Conservation (phyloP, 306 rosid species). For the Hippophae tibetana region DNA sequence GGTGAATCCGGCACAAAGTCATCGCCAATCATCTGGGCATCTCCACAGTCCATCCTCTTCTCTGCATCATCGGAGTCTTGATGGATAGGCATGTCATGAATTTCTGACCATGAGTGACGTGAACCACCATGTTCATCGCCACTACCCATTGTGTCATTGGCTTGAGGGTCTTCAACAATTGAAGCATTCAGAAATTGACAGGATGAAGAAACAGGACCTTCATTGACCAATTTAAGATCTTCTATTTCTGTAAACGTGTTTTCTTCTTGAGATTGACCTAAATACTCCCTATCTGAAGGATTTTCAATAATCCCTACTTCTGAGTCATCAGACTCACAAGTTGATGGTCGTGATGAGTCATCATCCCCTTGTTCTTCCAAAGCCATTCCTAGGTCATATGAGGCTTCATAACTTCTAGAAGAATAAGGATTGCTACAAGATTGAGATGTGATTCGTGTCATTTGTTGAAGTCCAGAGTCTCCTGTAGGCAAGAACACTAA, state of each 20-base stretch:
- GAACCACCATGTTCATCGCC: slow-evolving; percentile 18
- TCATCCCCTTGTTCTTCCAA: slow-evolving; percentile 17
- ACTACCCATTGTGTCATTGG: slow-evolving; percentile 13
- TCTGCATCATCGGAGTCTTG: slow-evolving; percentile 8
- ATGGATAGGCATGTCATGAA: background rate
- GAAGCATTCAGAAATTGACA: slow-evolving; percentile 14
- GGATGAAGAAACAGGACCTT: slow-evolving; percentile 23
- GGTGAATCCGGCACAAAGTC: no score
- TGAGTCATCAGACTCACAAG: slow-evolving; percentile 29
- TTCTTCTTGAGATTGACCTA: slow-evolving; percentile 23
- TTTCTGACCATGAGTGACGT: background rate
- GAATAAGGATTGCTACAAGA: slow-evolving; percentile 36
- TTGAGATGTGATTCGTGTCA: slow-evolving; percentile 44
- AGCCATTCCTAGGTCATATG: slow-evolving; percentile 30
- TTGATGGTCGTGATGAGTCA: slow-evolving; percentile 25
- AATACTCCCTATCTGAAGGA: slow-evolving; percentile 26
- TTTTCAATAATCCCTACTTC: slow-evolving; percentile 37
- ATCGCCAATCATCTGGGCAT: no score
- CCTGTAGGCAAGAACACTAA: slow-evolving; percentile 25
- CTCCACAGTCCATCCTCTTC: slow-evolving; percentile 9
- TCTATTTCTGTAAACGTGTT: slow-evolving; percentile 16
- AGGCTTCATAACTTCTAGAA: slow-evolving; percentile 27
- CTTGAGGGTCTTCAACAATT: slow-evolving; percentile 19
- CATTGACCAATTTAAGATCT: slow-evolving; percentile 14
- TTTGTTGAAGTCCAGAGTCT: slow-evolving; percentile 29